Base-by-base conservation (phyloP, 2,329 filamentous ascomycete species). In the Aureobasidium sp. region DNA sequence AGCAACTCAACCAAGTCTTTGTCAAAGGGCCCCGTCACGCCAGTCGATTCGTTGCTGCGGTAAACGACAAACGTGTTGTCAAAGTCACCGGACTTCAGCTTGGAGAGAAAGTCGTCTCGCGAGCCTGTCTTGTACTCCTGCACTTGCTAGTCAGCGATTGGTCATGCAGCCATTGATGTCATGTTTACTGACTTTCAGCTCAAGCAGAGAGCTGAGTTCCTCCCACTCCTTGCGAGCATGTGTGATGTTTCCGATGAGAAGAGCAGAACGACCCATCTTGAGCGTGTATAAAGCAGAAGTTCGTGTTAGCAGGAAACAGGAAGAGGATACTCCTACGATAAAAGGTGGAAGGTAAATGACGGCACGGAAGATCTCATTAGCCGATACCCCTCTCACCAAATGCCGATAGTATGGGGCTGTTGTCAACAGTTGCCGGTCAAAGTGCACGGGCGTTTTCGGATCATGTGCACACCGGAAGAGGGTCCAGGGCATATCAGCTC, bases 31-130 rank as follows among this genome's bases (percentile, higher is more conserved):
- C 78, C 77, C 2, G 77, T 79, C 35, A 77, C 70, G 17, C 64
- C 67, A 31, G 78, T 82, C 8, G 81, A 84, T 40, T 77, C 74
- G 68, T 85, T 85, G 52, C 81, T 84, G 61, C 83, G 79, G 70
- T 84, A 85, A 53, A 85, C 77, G 0, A 74, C 82, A 33, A 81
- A 76, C 1, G 85, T 78, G 65, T 80, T 79, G 59, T 84, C 76
- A 64, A 81, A 85, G 48, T 79, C 72, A 42, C 81, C 82, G n/a
- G 75, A 73, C 64, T 78, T 79, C 71, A 80, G 80, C 61, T 80
- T 81, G 53, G 76, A 73, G 31, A 85, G 71, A 69, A 85, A 85
- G 31, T 84, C 79, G 47, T 80, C 75, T 33, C 82, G 75, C 15
- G 77, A 79, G 60, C 82, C 83, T 22, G 70, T 69, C 39, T 77